Base-by-base conservation (phyloP, 805 yeast genomes). In the Candida ascalaphidarum region DNA sequence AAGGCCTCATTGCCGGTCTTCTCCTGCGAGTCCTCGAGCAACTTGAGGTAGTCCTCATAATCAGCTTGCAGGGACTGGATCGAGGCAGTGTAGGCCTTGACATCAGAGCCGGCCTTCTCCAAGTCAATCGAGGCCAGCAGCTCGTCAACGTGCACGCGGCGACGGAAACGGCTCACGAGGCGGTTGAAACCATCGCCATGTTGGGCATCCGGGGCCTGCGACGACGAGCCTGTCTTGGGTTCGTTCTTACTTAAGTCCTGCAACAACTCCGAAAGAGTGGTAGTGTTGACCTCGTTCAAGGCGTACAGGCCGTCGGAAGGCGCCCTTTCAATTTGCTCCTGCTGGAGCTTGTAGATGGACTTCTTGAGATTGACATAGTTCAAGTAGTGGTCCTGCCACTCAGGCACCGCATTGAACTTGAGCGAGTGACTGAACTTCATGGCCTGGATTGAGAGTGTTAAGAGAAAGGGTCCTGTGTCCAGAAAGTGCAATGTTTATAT, bases 351-450 rank as follows among this genome's bases (percentile, higher is more conserved):
- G 43, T 77, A 77, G 20, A 76, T 68, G 17, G 62, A 43, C 41
- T 74, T 73, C 43, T 77, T 77, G 38, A 77, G 50, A 8, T 64
- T 62, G 6, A 67, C 57, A 36, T 68, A 67, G 32, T 62, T 55
- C 35, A 68, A 41, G 35, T 68, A 68, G 25, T 50, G 39, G 29
- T 66, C 72, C 36, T 55, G 57, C 72, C 73, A 68, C 42, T 68
- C 74, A 4, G 74, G 74, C 20, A 68, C 74, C n/a, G 68, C 65
- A 37, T 67, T 67, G 37, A 67, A 63, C 43, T 65, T 65, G 29
- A 68, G 48, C 18, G 72, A 65, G 33, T 66, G 71, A 17, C 68
- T 57, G 37, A 68, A 68, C 52, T 68, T 68, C 74, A 68, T 68
- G 5, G 11, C 5, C n/a, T 19, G 11, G 5, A 19, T 11, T 16